Evolutionary conservation across 1,284 basidiomycete species (phyloP).

Genomic region (Lentinus polychrous): DNA sequence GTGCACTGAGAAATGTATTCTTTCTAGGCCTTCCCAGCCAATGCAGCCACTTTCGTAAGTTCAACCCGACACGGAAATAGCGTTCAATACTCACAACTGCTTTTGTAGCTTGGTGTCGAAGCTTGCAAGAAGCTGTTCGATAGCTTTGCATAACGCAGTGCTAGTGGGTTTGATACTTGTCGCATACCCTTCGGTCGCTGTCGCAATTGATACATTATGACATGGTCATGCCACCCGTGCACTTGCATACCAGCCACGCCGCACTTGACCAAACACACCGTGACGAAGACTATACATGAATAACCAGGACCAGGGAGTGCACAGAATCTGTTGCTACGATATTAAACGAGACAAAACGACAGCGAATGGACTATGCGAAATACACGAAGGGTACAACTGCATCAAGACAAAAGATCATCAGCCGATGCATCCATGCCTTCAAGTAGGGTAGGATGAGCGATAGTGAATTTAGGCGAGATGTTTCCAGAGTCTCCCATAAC

Average conservation of each 20-base stretch:
- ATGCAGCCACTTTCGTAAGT: conserved; percentile 91
- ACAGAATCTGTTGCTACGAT: conserved; percentile 1
- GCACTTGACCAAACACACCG: no score
- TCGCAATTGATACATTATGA: no score
- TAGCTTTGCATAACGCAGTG: conserved; percentile 18
- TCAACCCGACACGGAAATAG: conserved; percentile 1
- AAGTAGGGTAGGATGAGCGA: conserved; percentile 1
- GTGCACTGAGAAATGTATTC: not conserved
- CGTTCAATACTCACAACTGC: not conserved
- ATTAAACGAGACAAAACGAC: no score
- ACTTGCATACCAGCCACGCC: no score
- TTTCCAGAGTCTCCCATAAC: conserved; percentile 15
- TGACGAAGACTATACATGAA: no score
- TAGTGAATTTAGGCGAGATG: conserved; percentile 13
- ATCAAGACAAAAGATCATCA: no score
- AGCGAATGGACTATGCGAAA: no score
- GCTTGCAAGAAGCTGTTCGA: conserved; percentile 25
- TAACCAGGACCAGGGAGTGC: not conserved
- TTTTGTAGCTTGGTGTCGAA: conserved; percentile 24
- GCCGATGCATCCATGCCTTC: no score
- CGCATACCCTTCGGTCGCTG: no score
- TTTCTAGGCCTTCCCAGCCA: conserved; percentile 81
- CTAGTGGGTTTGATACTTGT: no score
- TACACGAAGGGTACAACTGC: no score
- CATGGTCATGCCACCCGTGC: no score